phyloP scores from a whole-genome alignment of 2,329 filamentous ascomycete species.

The Fusarium sp. region DNA sequence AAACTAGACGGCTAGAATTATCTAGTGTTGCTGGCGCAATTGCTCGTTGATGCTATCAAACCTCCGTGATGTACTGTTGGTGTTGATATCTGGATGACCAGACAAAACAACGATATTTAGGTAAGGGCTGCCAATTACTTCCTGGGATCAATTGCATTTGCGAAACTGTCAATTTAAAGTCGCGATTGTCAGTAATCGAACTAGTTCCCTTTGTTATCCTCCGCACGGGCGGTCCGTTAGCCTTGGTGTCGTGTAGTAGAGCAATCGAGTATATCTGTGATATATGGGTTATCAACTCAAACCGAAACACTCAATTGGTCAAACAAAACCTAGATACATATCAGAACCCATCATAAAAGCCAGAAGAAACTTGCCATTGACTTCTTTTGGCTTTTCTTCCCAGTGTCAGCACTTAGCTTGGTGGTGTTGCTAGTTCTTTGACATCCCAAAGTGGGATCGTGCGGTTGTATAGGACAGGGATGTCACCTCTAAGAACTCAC shows the following conservation, averaged over 20 bases:
- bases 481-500: background rate
- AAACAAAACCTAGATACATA: background rate
- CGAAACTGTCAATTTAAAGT: background rate
- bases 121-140: background rate
- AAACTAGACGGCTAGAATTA: conserved; percentile 4
- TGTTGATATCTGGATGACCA: conserved; percentile 3
- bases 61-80: conserved; percentile 6
- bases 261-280: background rate
- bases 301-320: background rate
- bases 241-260: background rate
- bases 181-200: background rate
- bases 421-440: conserved; percentile 26
- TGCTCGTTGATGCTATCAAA: background rate
- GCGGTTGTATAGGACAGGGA: conserved; percentile 16
- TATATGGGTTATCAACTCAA: background rate
- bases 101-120: background rate
- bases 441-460: conserved; percentile 20
- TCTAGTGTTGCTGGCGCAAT: conserved; percentile 12
- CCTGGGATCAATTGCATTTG: background rate
- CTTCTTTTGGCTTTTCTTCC: background rate
- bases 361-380: background rate
- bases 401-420: conserved; percentile 17
- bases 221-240: background rate
- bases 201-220: conserved; percentile 15
- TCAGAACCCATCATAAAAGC: background rate